A percentile compares a stretch with the other conserved stretches of the same genome.
These are phyloP conservation scores for Pseudohalonectria lignicola DNA, from an alignment of 2,329 filamentous ascomycete species.

Conservation along the genomic window DNA sequence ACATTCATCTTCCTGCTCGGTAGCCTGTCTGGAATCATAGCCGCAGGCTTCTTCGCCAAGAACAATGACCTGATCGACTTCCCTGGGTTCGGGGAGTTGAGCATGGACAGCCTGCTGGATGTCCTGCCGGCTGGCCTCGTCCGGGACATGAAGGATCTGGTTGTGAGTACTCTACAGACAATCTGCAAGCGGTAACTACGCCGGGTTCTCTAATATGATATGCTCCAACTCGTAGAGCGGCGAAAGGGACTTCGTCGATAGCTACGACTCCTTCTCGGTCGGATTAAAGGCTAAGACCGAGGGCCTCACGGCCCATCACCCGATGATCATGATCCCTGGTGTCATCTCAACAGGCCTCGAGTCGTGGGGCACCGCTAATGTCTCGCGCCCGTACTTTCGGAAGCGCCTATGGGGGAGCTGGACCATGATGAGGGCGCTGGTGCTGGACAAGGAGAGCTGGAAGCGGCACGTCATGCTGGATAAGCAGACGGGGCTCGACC, in stretches of 20 bases:
- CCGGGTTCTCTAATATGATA: no score
- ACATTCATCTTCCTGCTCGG: constrained; percentile 80
- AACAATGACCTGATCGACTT: constrained; percentile 84
- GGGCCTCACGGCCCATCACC: constrained; percentile 72
- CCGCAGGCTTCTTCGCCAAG: constrained; percentile 81
- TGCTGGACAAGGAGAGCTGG: constrained; percentile 88
- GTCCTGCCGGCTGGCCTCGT: constrained; percentile 79
- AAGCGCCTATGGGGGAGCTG: constrained; percentile 95
- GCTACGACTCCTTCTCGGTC: constrained; percentile 89
- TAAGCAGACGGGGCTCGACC: constrained; percentile 81
- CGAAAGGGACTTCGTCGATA: constrained; percentile 71
- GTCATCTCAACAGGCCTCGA: constrained; percentile 96
- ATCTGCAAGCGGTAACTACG: no score
- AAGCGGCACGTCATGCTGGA: constrained; percentile 97
- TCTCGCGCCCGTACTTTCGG: constrained; percentile 81
- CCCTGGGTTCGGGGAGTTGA: constrained; percentile 57
- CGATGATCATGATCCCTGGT: constrained; percentile 93
- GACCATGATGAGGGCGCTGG: constrained; percentile 95
- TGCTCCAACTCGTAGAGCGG: constrained; percentile 47
- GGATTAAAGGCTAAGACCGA: constrained; percentile 73
- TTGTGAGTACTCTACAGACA: constrained; percentile 48
- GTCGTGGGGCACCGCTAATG: constrained; percentile 85
- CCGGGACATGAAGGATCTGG: constrained; percentile 73
- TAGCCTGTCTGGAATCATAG: constrained; percentile 79
- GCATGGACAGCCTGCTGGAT: constrained; percentile 78